Evolutionary conservation across 2,329 filamentous ascomycete species (phyloP), one percentile per base, ranked within the genome.

Genomic region (Neocucurbitaria cava): DNA sequence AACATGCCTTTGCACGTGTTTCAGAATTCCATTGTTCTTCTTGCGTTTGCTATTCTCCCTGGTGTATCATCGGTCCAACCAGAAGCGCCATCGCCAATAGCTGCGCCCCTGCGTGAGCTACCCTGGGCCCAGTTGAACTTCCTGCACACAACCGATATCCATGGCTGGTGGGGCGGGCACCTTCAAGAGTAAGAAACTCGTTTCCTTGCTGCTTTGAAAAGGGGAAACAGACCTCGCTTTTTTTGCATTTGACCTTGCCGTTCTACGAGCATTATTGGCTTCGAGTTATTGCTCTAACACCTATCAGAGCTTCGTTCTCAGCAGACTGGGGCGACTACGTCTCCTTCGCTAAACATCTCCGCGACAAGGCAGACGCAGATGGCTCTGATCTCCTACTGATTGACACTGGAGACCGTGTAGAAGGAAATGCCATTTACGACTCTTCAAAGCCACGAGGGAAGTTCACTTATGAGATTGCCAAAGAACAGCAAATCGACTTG

Each of bases 271-370:
- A 23, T n/a, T 5, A 21, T 13, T 3, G 15, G 1, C 6, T 18
- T 10, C 20, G 15, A 21, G 17, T 10, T 18, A 40, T 11, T 24
- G 3, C 2, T 40, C 52, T 64, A 45, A 66, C 60, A 8, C 38
- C 17, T 24, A 24, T 13, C 52, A 92, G 89, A 78, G 83, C 92
- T 2, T 94, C 95, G 56, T 99, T 96, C 77, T 93, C 91, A 6
- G 94, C 92, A 42, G 95, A 99, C 76, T 98, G 95, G 92, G 95
- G 95, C 54, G 95, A 99, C 78, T 99, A 98, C 76, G 85, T 98
- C 67, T 97, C 94, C 6, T 97, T 99, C 72, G 87, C 92, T 30
- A 82, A 89, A 31, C 92, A 94, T 71, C 86, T 99, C 82, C 89
- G 86, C 51, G 83, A 87, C 62, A 88, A 86, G 70, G 92, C 92